These are phyloP conservation scores for Candida vaughaniae DNA, from an alignment of 805 yeast species.

Conservation along the genomic window DNA sequence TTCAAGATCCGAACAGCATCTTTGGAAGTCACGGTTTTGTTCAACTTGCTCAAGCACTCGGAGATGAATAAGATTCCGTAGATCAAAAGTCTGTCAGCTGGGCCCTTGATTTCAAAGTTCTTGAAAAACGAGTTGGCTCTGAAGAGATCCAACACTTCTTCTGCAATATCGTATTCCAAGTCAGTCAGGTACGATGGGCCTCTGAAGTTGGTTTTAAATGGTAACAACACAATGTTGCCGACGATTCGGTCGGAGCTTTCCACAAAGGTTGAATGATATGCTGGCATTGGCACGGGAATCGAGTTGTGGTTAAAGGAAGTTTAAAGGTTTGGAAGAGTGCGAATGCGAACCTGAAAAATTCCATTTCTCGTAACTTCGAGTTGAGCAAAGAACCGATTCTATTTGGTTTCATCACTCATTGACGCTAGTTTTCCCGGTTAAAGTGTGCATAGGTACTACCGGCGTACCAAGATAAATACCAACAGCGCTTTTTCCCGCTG, in stretches of 20 bases:
- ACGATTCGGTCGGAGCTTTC: constrained; percentile 58
- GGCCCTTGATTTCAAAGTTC: constrained; percentile 95
- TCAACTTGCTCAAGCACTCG: constrained; percentile 73
- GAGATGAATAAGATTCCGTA: constrained; percentile 90
- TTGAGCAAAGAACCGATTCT: no score
- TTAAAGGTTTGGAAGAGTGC: no score
- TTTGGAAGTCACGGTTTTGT: constrained; percentile 43
- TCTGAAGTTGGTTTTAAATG: constrained; percentile 77
- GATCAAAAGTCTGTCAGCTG: constrained; percentile 87
- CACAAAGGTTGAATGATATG: constrained; percentile 78
- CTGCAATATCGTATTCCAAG: constrained; percentile 81
- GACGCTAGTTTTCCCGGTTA: no score
- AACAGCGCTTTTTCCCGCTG: no score
- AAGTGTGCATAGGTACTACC: no score
- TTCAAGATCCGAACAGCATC: constrained; percentile 72
- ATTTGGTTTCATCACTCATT: no score
- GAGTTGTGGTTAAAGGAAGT: no score
- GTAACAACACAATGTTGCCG: constrained; percentile 81
- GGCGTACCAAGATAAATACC: no score
- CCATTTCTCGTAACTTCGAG: not conserved
- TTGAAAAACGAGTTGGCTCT: constrained; percentile 95
- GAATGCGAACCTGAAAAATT: not conserved
- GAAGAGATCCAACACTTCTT: constrained; percentile 87
- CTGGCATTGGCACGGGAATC: constrained; percentile 54
- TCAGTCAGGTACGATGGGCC: constrained; percentile 87